Percentiles rank a stretch among this genome's conserved stretches.
Conservation (phyloP, 2,329 filamentous ascomycete species). For the Albifimbria verrucaria region DNA sequence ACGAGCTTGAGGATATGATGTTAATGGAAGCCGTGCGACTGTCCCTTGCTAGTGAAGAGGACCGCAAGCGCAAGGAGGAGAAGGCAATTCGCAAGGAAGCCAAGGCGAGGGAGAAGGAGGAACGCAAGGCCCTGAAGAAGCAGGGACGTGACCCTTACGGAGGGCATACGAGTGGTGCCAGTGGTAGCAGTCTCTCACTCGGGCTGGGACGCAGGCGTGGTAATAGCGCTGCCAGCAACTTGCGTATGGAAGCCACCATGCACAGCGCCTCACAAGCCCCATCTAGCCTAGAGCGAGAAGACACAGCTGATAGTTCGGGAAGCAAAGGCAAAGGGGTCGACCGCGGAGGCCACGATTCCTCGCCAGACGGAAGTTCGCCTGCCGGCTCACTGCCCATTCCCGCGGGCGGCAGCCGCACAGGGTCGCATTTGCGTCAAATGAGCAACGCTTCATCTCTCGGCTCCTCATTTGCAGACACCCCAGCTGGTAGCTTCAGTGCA, state of each 20-base stretch:
- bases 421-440: constrained; percentile 75
- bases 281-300: constrained; percentile 19
- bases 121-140: constrained; percentile 74
- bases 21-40: constrained; percentile 93
- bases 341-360: constrained; percentile 33
- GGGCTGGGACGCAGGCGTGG: constrained; percentile 56
- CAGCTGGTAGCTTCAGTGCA: constrained; percentile 47
- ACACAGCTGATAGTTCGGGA: constrained; percentile 21
- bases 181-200: constrained; percentile 63
- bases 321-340: constrained; percentile 72
- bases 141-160: constrained; percentile 34
- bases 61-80: constrained; percentile 75
- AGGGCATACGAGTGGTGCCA: constrained; percentile 39
- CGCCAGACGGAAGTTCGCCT: constrained; percentile 26
- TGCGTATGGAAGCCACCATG: constrained; percentile 53
- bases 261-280: constrained; percentile 37
- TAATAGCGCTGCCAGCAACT: constrained; percentile 57
- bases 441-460: constrained; percentile 83
- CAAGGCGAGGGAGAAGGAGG: constrained; percentile 81
- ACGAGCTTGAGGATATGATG: constrained; percentile 97
- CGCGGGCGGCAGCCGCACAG: constrained; percentile 52
- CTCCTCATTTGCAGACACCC: constrained; percentile 71
- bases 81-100: constrained; percentile 62
- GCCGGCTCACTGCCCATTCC: constrained; percentile 41
- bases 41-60: constrained; percentile 89